A percentile compares a stretch with the other conserved stretches of the same genome.
Evolutionary conservation across 2,329 filamentous ascomycete species (phyloP).

Genomic region (Colletotrichum sidae): DNA sequence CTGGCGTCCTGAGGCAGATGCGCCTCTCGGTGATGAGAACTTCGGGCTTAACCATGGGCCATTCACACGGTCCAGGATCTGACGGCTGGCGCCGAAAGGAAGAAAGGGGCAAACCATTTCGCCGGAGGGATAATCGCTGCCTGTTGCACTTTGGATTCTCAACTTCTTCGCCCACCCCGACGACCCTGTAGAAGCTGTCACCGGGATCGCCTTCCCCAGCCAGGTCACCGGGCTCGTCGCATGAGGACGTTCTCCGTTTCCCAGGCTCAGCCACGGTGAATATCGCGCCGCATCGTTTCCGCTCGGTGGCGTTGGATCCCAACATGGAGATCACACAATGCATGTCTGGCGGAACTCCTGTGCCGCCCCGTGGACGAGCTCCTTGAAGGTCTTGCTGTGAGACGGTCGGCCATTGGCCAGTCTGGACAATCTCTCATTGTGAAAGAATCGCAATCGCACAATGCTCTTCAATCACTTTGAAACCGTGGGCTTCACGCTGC

Average conservation of each 20-base stretch:
- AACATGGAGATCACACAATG: constrained; percentile 18
- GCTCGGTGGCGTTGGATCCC: constrained; percentile 11
- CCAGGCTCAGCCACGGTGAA: constrained; percentile 14
- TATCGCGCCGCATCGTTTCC: constrained; percentile 2
- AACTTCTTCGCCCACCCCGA: constrained; percentile 20
- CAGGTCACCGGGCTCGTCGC: constrained; percentile 1
- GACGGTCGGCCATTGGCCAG: no score
- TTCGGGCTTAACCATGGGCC: constrained; percentile 1
- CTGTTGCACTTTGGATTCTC: constrained; percentile 14
- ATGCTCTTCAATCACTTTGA: constrained; percentile 23
- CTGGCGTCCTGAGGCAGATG: background rate
- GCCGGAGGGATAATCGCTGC: constrained; percentile 13
- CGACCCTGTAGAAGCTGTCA: background rate
- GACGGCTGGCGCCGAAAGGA: constrained; percentile 24
- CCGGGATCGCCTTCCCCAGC: constrained; percentile 5
- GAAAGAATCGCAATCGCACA: no score
- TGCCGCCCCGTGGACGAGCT: background rate
- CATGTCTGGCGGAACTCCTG: background rate
- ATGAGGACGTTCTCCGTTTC: constrained; percentile 1
- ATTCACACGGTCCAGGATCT: constrained; percentile 15
- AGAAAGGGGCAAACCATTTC: constrained; percentile 19
- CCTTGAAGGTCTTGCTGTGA: no score
- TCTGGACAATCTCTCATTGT: no score
- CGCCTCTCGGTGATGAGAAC: background rate
- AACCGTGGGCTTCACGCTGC: constrained; percentile 9